These are phyloP conservation scores for Termitomyces sp. DNA, from an alignment of 768 basidiomycete species.

Conservation along the genomic window DNA sequence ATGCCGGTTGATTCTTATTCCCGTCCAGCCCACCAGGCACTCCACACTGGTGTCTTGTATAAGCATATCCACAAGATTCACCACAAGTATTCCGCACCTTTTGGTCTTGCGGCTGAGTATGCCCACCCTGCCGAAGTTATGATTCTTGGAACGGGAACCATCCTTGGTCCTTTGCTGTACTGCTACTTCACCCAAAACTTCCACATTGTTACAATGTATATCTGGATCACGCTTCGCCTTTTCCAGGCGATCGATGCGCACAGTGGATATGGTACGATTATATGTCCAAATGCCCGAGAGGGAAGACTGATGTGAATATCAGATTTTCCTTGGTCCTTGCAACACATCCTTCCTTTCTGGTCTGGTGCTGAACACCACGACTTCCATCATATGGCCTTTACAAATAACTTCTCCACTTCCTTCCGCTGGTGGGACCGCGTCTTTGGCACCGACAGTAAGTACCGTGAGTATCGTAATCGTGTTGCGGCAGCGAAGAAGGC, in stretches of 20 bases:
- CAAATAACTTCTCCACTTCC: constrained; percentile 89
- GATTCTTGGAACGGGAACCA: constrained; percentile 90
- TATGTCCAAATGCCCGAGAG: background rate
- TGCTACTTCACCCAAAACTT: constrained; percentile 71
- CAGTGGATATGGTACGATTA: constrained; percentile 80
- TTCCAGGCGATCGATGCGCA: constrained; percentile 98
- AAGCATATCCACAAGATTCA: constrained; percentile 96
- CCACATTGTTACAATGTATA: constrained; percentile 90
- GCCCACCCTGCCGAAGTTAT: constrained; percentile 96
- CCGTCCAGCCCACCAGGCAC: constrained; percentile 73
- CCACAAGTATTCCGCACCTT: constrained; percentile 96
- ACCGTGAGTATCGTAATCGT: constrained; percentile 72
- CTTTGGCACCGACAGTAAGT: constrained; percentile 90
- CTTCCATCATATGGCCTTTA: constrained; percentile 97
- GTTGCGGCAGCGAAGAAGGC: constrained; percentile 57
- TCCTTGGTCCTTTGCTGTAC: constrained; percentile 85
- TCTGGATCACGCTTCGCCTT: constrained; percentile 90
- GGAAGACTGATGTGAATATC: background rate
- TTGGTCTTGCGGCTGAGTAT: constrained; percentile 96
- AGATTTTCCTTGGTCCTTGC: constrained; percentile 98
- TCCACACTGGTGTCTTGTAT: constrained; percentile 83
- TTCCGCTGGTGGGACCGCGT: constrained; percentile 93
- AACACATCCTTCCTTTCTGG: constrained; percentile 93
- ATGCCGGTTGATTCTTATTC: background rate
- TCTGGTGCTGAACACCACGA: constrained; percentile 97